These are phyloP conservation scores for Fusarium anthophilum DNA, from an alignment of 2,329 filamentous ascomycete genomes.

Conservation along the genomic window DNA sequence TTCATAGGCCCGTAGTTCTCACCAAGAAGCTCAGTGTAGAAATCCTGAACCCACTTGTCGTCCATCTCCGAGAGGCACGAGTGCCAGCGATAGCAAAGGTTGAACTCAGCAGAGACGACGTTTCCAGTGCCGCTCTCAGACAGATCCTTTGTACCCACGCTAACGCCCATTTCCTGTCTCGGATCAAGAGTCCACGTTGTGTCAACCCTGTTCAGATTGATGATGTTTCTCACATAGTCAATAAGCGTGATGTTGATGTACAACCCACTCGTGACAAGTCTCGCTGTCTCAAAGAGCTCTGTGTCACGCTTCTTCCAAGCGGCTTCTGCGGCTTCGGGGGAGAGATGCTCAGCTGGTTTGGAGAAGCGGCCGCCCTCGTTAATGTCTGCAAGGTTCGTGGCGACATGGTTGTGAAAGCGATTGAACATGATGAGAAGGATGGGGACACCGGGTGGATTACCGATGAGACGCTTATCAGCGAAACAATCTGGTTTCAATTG, in stretches of 20 bases:
- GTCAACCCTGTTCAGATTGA: slow-evolving; percentile 67
- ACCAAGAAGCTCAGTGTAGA: slow-evolving; percentile 69
- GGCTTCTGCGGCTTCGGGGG: slow-evolving; percentile 58
- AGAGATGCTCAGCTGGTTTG: slow-evolving; percentile 63
- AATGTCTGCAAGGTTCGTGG: slow-evolving; percentile 80
- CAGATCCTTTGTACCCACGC: slow-evolving; percentile 61
- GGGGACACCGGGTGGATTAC: slow-evolving; percentile 76
- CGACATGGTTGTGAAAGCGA: slow-evolving; percentile 88
- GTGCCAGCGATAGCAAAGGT: slow-evolving; percentile 89
- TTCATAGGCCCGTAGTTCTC: slow-evolving; percentile 65
- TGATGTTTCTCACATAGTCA: slow-evolving; percentile 82
- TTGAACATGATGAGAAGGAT: slow-evolving; percentile 82
- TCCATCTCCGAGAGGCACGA: slow-evolving; percentile 79
- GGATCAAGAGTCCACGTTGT: slow-evolving; percentile 86
- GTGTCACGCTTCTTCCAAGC: slow-evolving; percentile 78
- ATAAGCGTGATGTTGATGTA: slow-evolving; percentile 83
- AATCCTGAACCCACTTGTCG: slow-evolving; percentile 80
- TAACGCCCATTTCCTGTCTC: slow-evolving; percentile 71
- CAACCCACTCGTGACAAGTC: slow-evolving; percentile 77
- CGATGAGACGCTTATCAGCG: slow-evolving; percentile 74
- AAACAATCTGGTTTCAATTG: slow-evolving; percentile 78
- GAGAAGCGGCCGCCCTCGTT: slow-evolving; percentile 85
- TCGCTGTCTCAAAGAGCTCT: slow-evolving; percentile 81
- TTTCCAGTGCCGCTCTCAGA: slow-evolving; percentile 81
- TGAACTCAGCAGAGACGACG: slow-evolving; percentile 88